phyloP scores from a whole-genome alignment of 441 rosid species.

The Metrosideros polymorpha region DNA sequence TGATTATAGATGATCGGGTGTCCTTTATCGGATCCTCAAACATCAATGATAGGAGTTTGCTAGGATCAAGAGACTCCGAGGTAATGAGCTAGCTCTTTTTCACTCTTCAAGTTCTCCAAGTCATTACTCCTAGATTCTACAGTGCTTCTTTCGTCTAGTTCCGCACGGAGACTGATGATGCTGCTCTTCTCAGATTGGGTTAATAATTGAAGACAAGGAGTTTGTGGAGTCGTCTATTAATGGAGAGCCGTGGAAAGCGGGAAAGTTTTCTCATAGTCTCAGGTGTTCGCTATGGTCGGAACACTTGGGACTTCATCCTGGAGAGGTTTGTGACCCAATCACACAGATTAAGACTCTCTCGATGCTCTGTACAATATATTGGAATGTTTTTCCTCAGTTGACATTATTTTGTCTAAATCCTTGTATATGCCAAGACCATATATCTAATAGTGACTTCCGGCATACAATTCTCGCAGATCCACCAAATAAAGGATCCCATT shows the following conservation, averaged over 20 bases:
- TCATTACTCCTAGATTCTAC: background rate
- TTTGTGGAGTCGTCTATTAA: slow-evolving; percentile 71
- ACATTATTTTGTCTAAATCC: background rate
- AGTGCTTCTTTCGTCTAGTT: background rate
- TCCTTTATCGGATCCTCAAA: slow-evolving; percentile 92
- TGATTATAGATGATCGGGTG: slow-evolving; percentile 78
- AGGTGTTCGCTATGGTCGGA: slow-evolving; percentile 93
- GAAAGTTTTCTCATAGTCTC: slow-evolving; percentile 74
- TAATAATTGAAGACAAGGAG: slow-evolving; percentile 88
- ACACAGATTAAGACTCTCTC: background rate
- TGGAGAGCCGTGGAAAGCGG: slow-evolving; percentile 93
- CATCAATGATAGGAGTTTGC: slow-evolving; percentile 94
- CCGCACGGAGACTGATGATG: slow-evolving; percentile 3
- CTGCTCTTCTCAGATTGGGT: slow-evolving; percentile 44
- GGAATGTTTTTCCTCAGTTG: slow-evolving; percentile 2
- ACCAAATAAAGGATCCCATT: slow-evolving; percentile 67
- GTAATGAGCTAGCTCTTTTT: slow-evolving; percentile 17
- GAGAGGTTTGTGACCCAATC: slow-evolving; percentile 49
- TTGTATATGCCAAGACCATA: background rate
- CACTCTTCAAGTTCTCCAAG: background rate
- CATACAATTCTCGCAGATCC: slow-evolving; percentile 27
- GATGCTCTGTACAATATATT: background rate
- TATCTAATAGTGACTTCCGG: background rate
- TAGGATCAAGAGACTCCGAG: slow-evolving; percentile 99
- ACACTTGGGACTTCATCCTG: slow-evolving; percentile 81